A percentile compares a stretch with the other conserved stretches of the same genome.
phyloP scores from a whole-genome alignment of 106 monocot species.

The Xerophyta viscosa region DNA sequence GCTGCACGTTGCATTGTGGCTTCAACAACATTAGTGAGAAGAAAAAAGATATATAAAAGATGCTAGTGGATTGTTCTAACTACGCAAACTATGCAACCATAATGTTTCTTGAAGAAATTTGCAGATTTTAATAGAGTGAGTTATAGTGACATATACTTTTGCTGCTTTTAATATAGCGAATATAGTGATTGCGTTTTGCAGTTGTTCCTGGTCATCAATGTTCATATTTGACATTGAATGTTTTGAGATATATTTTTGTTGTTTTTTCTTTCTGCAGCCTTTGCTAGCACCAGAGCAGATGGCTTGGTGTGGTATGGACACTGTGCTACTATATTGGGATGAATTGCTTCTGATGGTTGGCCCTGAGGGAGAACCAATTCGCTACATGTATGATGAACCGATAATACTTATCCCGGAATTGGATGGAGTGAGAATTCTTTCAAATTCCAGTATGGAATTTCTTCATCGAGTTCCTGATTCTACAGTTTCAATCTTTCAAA shows the following conservation, averaged over 20 bases:
- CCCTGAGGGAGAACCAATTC: conserved; percentile 82
- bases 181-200: no score
- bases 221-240: no score
- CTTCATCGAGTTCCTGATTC: conserved; percentile 93
- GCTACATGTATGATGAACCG: conserved; percentile 82
- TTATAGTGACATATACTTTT: no score
- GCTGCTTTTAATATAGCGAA: no score
- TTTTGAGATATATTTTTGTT: no score
- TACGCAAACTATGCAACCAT: no score
- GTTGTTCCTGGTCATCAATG: no score
- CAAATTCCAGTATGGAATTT: conserved; percentile 92
- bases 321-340: conserved; percentile 94
- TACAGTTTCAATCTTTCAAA: conserved; percentile 92
- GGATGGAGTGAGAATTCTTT: conserved; percentile 92
- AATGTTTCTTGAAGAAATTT: no score
- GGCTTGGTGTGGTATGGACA: conserved; percentile 96
- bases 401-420: conserved; percentile 83
- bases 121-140: no score
- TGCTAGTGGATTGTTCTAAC: no score
- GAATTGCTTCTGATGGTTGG: conserved; percentile 90
- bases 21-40: no score
- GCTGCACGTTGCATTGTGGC: background rate
- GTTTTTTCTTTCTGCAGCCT: conserved; percentile 36
- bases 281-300: conserved; percentile 84
- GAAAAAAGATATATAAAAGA: no score